Conservation (phyloP, 164 flowering plant genomes). For the Warburgia ugandensis region DNA sequence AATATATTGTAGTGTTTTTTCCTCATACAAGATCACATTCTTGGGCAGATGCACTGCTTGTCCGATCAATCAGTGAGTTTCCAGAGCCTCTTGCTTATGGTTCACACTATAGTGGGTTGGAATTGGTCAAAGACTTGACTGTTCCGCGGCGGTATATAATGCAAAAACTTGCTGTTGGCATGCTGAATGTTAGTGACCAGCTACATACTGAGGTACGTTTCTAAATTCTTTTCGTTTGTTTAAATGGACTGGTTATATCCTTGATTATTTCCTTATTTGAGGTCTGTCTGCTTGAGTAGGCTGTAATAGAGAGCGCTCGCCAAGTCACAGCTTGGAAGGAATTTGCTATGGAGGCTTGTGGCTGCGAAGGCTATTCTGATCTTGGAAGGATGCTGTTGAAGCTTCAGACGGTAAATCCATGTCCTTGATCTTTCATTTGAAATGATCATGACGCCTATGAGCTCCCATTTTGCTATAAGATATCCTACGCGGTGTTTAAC, state of each 20-base stretch:
- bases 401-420: constrained; percentile 66
- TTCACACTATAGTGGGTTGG: constrained; percentile 53
- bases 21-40: constrained; percentile 75
- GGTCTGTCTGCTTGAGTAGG: constrained; percentile 36
- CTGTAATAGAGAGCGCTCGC: constrained; percentile 62
- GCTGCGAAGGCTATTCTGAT: constrained; percentile 64
- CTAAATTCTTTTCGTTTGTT: background rate
- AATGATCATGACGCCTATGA: no score
- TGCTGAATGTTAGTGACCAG: constrained; percentile 70
- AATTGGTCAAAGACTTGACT: constrained; percentile 75
- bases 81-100: constrained; percentile 78
- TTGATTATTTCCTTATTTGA: constrained; percentile 3
- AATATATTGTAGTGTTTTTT: constrained; percentile 71
- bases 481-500: no score
- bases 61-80: constrained; percentile 58
- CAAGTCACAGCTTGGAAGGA: constrained; percentile 72
- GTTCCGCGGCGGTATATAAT: constrained; percentile 68
- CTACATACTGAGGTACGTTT: constrained; percentile 56
- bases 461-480: no score
- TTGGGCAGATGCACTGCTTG: constrained; percentile 81
- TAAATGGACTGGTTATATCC: background rate
- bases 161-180: constrained; percentile 71
- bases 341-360: constrained; percentile 81
- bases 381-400: constrained; percentile 83
- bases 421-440: background rate